A percentile compares a stretch with the other conserved stretches of the same genome.
Evolutionary conservation across 75 land plant genomes (phyloP).

Genomic region (Adiantum capillusveneris): DNA sequence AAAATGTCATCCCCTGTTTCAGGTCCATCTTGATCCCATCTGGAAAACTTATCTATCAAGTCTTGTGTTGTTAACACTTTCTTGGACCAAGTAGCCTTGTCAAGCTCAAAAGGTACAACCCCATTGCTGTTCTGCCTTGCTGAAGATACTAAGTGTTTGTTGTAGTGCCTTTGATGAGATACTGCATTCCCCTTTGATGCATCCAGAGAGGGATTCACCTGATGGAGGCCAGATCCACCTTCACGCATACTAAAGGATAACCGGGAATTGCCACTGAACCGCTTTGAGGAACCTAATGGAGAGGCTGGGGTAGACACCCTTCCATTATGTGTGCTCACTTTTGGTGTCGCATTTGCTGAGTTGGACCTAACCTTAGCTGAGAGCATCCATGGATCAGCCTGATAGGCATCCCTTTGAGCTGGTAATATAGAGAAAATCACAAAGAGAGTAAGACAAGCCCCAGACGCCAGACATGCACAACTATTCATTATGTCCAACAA

Average conservation of each 20-base stretch:
- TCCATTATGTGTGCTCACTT: background rate
- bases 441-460: too few relatives aligned
- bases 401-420: background rate
- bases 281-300: background rate
- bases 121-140: background rate
- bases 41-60: slow-evolving; percentile 36
- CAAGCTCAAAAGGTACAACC: background rate
- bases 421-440: too few relatives aligned
- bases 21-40: slow-evolving; percentile 15
- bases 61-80: slow-evolving; percentile 9
- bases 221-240: background rate
- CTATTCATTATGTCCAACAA: too few relatives aligned
- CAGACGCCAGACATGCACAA: too few relatives aligned
- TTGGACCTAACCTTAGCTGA: background rate
- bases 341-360: slow-evolving; percentile 5
- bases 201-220: background rate
- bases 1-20: slow-evolving; percentile 15
- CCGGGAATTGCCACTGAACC: background rate
- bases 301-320: slow-evolving; percentile 4
- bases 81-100: background rate
- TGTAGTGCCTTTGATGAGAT: background rate
- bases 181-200: background rate
- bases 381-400: background rate
- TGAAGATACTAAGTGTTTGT: too few relatives aligned
- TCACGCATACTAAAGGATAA: slow-evolving; percentile 6